Base-by-base conservation (phyloP, 768 basidiomycete species). In the Auriscalpium orientale region DNA sequence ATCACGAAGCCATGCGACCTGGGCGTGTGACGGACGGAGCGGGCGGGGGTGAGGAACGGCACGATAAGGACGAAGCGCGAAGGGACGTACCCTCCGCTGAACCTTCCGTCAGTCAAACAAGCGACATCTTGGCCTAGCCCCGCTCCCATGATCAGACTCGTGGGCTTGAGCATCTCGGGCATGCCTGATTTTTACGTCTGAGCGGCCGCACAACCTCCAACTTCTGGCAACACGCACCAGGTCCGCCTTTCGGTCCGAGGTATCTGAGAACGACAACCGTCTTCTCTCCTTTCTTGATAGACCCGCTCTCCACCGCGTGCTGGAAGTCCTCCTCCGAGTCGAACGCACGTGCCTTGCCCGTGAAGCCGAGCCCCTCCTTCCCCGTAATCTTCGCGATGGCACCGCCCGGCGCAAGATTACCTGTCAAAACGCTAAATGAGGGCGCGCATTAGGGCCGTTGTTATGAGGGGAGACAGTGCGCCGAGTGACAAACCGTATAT, bases 81-180 rank as follows among this genome's bases (percentile, higher is more conserved):
- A 11, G 9, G 37, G 44, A 77, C 86, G 72, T 65, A 97, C 93
- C 95, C 95, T 75, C 95, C 95, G 68, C 90, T 92, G 78, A 99
- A 99, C 62, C 97, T 85, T 51, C 97, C 97, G 72, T 99, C 95
- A 16, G 97, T 99, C 62, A 99, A 72, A 70, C 92, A 98, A 40
- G 95, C 95, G 49, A 98, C 97, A 64, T 98, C 95, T 62, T 88
- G 76, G 11, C 97, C 97, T 11, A 98, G 79, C 11, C 97, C 97
- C 12, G 97, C 97, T 54, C 97, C 97, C 91, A 99, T 98, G 71
- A 99, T 94, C 66, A 98, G 70, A 75, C 91, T 91, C 35, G 95
- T 98, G 22, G 95, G 95, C 70, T 98, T 98, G 56, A 98, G 79
- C 97, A 99, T 99, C 76, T 99, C 97, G 50, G 94, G 95, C 95